Conservation (phyloP, 306 rosid species). For the Vachellia collinsii region DNA sequence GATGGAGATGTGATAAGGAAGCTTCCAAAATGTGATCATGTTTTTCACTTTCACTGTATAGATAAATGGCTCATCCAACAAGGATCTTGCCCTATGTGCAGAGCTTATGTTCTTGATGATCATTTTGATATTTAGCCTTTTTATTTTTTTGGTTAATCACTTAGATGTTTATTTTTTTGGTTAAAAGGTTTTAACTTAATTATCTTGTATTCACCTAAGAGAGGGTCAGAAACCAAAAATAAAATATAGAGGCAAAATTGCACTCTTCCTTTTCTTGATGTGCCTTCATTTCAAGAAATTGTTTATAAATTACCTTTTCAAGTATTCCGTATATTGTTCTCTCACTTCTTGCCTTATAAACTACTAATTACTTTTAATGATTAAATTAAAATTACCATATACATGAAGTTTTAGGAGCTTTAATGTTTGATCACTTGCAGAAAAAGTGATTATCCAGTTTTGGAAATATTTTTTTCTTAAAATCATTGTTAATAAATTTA, state of each 20-base stretch:
- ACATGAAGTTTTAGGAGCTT: not conserved
- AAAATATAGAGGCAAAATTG: not conserved
- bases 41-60: conserved; percentile 48
- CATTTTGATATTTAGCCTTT: not conserved
- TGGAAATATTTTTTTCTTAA: not conserved
- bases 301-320: not conserved
- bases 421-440: no score
- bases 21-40: conserved; percentile 50
- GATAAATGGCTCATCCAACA: conserved; percentile 51
- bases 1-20: conserved; percentile 47
- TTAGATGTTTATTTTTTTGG: not conserved
- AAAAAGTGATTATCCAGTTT: no score
- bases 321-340: not conserved
- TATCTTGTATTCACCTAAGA: not conserved
- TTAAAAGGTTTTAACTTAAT: not conserved
- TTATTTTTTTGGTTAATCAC: not conserved
- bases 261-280: not conserved
- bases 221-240: no score
- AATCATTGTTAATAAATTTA: no score
- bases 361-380: no score
- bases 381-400: no score
- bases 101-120: conserved; percentile 34
- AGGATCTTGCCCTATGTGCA: conserved; percentile 53
- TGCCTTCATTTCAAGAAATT: not conserved
- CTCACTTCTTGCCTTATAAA: not conserved